Evolutionary conservation across 1,139 yeast species (phyloP), one percentile per base, ranked within the genome.

Genomic region (Blastobotrys apis): DNA sequence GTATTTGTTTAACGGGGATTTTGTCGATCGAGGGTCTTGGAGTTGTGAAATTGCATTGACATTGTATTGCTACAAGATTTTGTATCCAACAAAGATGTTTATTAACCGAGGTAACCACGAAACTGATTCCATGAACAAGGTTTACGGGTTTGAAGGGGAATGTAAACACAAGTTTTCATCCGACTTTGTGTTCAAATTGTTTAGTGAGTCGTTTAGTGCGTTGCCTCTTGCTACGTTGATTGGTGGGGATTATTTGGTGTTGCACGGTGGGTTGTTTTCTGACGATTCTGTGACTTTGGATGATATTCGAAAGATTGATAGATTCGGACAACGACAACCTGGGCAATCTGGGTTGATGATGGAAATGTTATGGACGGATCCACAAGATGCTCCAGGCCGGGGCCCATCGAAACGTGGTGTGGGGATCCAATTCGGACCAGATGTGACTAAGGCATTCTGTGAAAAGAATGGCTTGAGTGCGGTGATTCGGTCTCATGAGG

Each of bases 311-410:
- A 72, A 75, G 31, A 72, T 83, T 52, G 80, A 88, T 60, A 71
- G 96, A 52, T 78, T 80, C 63, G 54, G 56, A 13, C 77, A 80
- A 41, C 73, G 78, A 22, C 97, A 88, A 66, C 97, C 97, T 16
- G 94, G 95, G 37, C 77, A 81, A 55, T 88, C 84, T 47, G 98
- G 98, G 8, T 71, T 87, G 39, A 94, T 94, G 64, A 92, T 90
- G 97, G 98, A 92, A 61, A 74, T 94, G 63, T 72, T 92, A 49
- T 92, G 99, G 99, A 86, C 97, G 0, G 99, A 92, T 63, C 99
- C 99, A 1, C 97, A 88, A 63, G 71, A 73, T 0, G 72, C 67
- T 9, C 69, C 76, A 15, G 98, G 98, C 12, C 75, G 95, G 40
- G 79, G 88, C 1, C 87, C 94, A 3, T 84, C 95, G 20, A 88